phyloP scores from a whole-genome alignment of 805 yeast species.

The Candida sonorensis region DNA sequence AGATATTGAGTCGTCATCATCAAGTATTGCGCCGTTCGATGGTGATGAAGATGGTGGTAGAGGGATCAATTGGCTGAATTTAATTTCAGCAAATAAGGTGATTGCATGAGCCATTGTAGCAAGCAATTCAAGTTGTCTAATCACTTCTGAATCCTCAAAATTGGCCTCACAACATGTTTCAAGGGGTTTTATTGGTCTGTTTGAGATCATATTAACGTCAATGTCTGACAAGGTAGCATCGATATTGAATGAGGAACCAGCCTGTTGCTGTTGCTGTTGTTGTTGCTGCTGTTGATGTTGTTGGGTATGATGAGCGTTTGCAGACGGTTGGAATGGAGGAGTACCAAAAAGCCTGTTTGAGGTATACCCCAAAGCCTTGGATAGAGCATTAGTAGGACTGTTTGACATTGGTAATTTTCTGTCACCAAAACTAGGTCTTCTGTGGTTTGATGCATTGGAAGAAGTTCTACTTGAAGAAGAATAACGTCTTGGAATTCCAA shows the following conservation, averaged over 20 bases:
- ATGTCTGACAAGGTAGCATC: constrained; percentile 13
- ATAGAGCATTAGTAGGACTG: constrained; percentile 81
- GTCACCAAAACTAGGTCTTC: constrained; percentile 58
- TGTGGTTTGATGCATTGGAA: constrained; percentile 39
- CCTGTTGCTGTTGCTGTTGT: constrained; percentile 6
- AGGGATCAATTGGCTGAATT: constrained; percentile 79
- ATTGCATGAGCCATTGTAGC: constrained; percentile 92
- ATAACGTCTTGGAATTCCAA: constrained; percentile 21
- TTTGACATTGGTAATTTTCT: constrained; percentile 63
- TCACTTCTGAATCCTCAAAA: constrained; percentile 31
- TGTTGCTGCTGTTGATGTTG: constrained; percentile 10
- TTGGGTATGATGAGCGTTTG: too few relatives aligned
- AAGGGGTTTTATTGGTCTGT: constrained; percentile 19
- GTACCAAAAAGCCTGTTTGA: constrained; percentile 78
- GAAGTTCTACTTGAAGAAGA: constrained; percentile 35
- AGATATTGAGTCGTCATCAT: constrained; percentile 24
- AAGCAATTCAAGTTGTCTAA: constrained; percentile 54
- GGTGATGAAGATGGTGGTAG: constrained; percentile 46
- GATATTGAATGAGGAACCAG: constrained; percentile 7
- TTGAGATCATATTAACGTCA: constrained; percentile 9
- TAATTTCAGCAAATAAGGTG: constrained; percentile 82
- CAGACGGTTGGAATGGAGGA: constrained; percentile 5
- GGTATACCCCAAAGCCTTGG: constrained; percentile 82
- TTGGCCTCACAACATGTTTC: constrained; percentile 17
- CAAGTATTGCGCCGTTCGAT: constrained; percentile 3